Conservation (phyloP, 2,329 filamentous ascomycete species). For the Aspergillus hiratsukae region DNA sequence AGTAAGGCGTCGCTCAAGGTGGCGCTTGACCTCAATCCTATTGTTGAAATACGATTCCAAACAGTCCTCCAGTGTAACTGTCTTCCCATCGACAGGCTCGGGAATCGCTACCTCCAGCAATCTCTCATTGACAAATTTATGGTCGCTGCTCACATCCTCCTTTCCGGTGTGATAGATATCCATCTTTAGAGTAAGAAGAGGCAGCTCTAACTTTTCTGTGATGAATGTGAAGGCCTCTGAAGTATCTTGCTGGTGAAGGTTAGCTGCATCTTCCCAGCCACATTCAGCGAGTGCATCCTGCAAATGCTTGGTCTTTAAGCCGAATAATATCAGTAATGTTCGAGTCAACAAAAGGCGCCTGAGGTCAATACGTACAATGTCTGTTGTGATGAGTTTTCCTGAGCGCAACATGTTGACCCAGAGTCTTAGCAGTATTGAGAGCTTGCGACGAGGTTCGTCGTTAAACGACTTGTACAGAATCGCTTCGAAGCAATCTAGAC, state of each 20-base stretch:
- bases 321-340: slow-evolving; percentile 2
- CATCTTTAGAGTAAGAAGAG: slow-evolving; percentile 84
- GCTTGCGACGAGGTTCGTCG: slow-evolving; percentile 65
- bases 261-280: slow-evolving; percentile 78
- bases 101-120: slow-evolving; percentile 83
- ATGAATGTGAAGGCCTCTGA: slow-evolving; percentile 96
- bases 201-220: slow-evolving; percentile 81
- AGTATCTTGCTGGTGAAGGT: slow-evolving; percentile 83
- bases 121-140: slow-evolving; percentile 90
- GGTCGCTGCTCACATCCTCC: slow-evolving; percentile 76
- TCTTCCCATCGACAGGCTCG: slow-evolving; percentile 60
- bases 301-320: slow-evolving; percentile 67
- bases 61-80: slow-evolving; percentile 81
- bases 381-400: slow-evolving; percentile 77
- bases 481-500: slow-evolving; percentile 83
- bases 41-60: slow-evolving; percentile 95
- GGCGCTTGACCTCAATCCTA: slow-evolving; percentile 79
- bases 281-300: slow-evolving; percentile 79
- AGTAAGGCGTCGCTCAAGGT: slow-evolving; percentile 60
- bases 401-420: slow-evolving; percentile 91
- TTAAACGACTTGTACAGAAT: slow-evolving; percentile 78
- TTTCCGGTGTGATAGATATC: slow-evolving; percentile 91
- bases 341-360: neutral
- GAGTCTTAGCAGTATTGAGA: slow-evolving; percentile 73
- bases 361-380: slow-evolving; percentile 58